phyloP scores from a whole-genome alignment of 2,329 filamentous ascomycete species.

The Phialocephala sp. region DNA sequence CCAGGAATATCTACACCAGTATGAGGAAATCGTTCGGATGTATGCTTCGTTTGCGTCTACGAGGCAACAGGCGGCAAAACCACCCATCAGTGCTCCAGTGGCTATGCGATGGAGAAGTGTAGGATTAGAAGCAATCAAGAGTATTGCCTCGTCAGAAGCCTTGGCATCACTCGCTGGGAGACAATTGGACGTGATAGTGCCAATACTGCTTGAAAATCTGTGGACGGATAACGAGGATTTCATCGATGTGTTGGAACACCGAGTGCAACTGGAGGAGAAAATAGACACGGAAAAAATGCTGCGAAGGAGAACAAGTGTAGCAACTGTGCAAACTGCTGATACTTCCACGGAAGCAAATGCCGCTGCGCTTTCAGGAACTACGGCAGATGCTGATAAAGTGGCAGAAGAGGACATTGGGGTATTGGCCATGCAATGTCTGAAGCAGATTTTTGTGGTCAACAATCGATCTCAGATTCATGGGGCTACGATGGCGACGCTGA shows the following conservation, averaged over 20 bases:
- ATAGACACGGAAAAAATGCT: constrained; percentile 66
- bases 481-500: constrained; percentile 75
- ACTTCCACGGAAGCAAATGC: constrained; percentile 67
- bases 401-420: constrained; percentile 89
- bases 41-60: constrained; percentile 84
- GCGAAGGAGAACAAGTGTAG: constrained; percentile 76
- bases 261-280: constrained; percentile 71
- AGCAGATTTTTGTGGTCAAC: constrained; percentile 82
- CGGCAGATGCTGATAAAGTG: constrained; percentile 85
- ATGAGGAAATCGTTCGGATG: constrained; percentile 78
- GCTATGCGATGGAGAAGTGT: constrained; percentile 78
- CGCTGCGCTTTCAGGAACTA: constrained; percentile 78
- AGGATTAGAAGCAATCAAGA: constrained; percentile 79
- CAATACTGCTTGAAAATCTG: constrained; percentile 85
- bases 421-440: constrained; percentile 83
- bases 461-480: constrained; percentile 81
- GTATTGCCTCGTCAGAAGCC: constrained; percentile 79
- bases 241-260: constrained; percentile 70
- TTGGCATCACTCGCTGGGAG: constrained; percentile 76
- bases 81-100: constrained; percentile 70
- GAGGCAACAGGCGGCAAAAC: constrained; percentile 55
- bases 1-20: constrained; percentile 80
- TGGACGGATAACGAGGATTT: constrained; percentile 76
- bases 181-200: constrained; percentile 80
- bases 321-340: constrained; percentile 76